Percentiles rank a stretch among this genome's conserved stretches.
These are phyloP conservation scores for Raphanus raphanistrum DNA, from an alignment of 345 rosid genomes.

Conservation along the genomic window DNA sequence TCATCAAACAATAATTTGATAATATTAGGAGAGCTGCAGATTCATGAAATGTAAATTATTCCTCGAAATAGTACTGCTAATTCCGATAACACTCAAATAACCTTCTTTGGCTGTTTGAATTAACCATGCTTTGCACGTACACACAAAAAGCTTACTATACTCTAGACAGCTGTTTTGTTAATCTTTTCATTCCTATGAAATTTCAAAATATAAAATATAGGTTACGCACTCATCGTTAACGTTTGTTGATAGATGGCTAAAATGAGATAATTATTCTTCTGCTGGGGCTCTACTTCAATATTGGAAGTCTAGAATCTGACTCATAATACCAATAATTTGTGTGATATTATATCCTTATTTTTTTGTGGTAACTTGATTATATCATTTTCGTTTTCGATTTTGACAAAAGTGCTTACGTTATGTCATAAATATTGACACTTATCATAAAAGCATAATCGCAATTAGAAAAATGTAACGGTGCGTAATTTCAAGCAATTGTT, in stretches of 20 bases:
- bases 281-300: neutral
- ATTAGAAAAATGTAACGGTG: constrained; percentile 22
- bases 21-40: neutral
- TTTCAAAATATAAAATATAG: neutral
- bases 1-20: neutral
- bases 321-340: neutral
- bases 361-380: neutral
- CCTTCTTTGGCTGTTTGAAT: neutral
- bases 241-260: neutral
- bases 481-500: constrained; percentile 36
- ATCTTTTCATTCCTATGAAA: neutral
- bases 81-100: neutral
- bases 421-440: neutral
- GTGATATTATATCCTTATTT: neutral
- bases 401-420: constrained; percentile 32
- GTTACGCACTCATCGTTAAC: neutral
- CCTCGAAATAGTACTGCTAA: neutral
- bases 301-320: neutral
- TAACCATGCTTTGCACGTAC: neutral
- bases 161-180: neutral
- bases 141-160: neutral
- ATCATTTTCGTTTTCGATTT: neutral
- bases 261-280: neutral
- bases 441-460: constrained; percentile 15
- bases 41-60: neutral